phyloP scores from a whole-genome alignment of 257 asterid genomes.

The Dorcoceras hygrometricum region DNA sequence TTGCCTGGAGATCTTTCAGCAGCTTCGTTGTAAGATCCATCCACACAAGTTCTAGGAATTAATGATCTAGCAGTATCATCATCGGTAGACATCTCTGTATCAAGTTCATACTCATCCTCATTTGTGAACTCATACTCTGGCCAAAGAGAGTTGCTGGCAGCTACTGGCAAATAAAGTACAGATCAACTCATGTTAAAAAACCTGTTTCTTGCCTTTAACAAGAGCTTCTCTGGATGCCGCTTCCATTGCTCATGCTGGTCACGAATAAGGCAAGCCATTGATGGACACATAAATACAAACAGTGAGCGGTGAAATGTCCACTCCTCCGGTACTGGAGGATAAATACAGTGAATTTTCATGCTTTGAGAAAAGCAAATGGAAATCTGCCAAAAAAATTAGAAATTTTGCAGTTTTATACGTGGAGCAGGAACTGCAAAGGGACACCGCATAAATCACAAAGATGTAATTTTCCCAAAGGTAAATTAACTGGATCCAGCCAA shows the following conservation, averaged over 20 bases:
- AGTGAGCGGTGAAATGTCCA: slow-evolving; percentile 77
- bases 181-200: background rate
- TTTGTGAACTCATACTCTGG: slow-evolving; percentile 68
- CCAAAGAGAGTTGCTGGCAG: slow-evolving; percentile 66
- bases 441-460: slow-evolving; percentile 76
- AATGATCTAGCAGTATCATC: slow-evolving; percentile 37
- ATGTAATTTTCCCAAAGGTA: slow-evolving; percentile 59
- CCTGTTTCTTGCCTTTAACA: slow-evolving; percentile 1
- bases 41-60: slow-evolving; percentile 46
- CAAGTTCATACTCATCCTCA: slow-evolving; percentile 67
- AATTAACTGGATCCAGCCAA: slow-evolving; percentile 84
- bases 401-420: slow-evolving; percentile 43
- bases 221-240: slow-evolving; percentile 47
- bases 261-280: slow-evolving; percentile 78
- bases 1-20: slow-evolving; percentile 36
- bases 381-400: background rate
- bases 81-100: slow-evolving; percentile 34
- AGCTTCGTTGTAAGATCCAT: slow-evolving; percentile 36
- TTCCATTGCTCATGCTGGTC: slow-evolving; percentile 96
- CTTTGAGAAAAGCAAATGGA: background rate
- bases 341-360: slow-evolving; percentile 26
- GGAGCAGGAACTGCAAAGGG: slow-evolving; percentile 92
- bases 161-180: slow-evolving; percentile 39
- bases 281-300: slow-evolving; percentile 76
- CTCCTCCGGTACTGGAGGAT: slow-evolving; percentile 79